These are phyloP conservation scores for Blastobotrys malaysiensis DNA, from an alignment of 1,139 yeast species.

Conservation along the genomic window DNA sequence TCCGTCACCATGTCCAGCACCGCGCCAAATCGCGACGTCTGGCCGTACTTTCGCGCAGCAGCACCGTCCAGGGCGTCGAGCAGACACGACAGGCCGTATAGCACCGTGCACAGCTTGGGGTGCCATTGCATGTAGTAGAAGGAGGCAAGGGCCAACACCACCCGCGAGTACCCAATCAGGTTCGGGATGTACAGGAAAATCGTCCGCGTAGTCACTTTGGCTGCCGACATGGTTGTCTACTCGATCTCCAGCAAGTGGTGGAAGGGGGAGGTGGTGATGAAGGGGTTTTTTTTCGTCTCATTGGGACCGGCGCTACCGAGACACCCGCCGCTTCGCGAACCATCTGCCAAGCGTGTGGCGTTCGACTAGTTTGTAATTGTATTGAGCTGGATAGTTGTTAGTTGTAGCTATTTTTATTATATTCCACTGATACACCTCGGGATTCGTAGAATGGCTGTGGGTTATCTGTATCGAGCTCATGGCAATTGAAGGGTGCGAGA, in stretches of 20 bases:
- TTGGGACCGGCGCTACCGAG: neutral
- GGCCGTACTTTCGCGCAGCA: constrained; percentile 86
- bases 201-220: constrained; percentile 38
- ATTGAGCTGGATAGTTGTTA: no score
- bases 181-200: constrained; percentile 82
- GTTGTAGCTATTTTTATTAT: no score
- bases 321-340: neutral
- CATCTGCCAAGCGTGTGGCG: neutral
- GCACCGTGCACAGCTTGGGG: constrained; percentile 67
- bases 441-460: no score
- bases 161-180: constrained; percentile 82
- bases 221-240: neutral
- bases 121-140: constrained; percentile 76
- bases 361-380: no score
- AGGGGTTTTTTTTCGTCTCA: neutral
- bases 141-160: constrained; percentile 73
- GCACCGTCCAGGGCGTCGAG: constrained; percentile 96
- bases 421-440: no score
- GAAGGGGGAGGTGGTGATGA: neutral
- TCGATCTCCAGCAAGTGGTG: neutral
- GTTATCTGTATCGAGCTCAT: no score
- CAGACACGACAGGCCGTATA: constrained; percentile 84
- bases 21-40: constrained; percentile 91
- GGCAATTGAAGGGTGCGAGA: no score
- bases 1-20: constrained; percentile 99